A percentile compares a stretch with the other conserved stretches of the same genome.
phyloP scores from a whole-genome alignment of 2,329 filamentous ascomycete species.

The Verruconis gallopava region DNA sequence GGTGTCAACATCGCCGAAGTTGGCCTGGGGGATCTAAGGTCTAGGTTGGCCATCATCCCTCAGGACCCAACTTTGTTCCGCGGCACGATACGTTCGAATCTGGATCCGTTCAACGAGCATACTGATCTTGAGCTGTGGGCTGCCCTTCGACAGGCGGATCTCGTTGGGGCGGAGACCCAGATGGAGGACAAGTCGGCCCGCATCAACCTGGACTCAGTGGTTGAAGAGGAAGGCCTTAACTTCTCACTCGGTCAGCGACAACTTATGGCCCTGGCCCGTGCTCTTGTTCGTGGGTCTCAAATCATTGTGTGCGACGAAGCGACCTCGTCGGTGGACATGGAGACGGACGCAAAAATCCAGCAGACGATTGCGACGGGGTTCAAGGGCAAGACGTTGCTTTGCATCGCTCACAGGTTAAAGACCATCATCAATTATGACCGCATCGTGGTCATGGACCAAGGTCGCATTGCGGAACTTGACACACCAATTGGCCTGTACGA shows the following conservation, averaged over 20 bases:
- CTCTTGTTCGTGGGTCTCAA: slow-evolving; percentile 71
- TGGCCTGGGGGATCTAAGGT: slow-evolving; percentile 62
- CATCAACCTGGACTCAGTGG: slow-evolving; percentile 69
- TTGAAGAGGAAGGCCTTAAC: slow-evolving; percentile 92
- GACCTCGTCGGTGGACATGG: slow-evolving; percentile 85
- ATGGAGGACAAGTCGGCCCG: slow-evolving; percentile 39
- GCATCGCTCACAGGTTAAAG: slow-evolving; percentile 81
- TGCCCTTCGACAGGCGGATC: slow-evolving; percentile 62
- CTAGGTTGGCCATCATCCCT: slow-evolving; percentile 67
- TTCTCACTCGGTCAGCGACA: slow-evolving; percentile 92
- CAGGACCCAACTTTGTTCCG: slow-evolving; percentile 76
- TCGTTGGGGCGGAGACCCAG: slow-evolving; percentile 40
- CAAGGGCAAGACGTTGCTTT: slow-evolving; percentile 73
- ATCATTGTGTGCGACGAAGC: slow-evolving; percentile 98
- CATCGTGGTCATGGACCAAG: slow-evolving; percentile 92
- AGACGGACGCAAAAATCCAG: slow-evolving; percentile 94
- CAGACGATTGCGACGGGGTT: slow-evolving; percentile 75
- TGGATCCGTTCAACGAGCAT: slow-evolving; percentile 72
- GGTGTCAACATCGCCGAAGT: slow-evolving; percentile 52
- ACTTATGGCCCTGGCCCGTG: slow-evolving; percentile 85
- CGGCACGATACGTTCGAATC: slow-evolving; percentile 65
- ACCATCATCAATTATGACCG: slow-evolving; percentile 92
- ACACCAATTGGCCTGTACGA: slow-evolving; percentile 62
- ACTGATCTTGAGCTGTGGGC: slow-evolving; percentile 66
- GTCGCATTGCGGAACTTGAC: slow-evolving; percentile 76